Base-by-base conservation (phyloP, 371 early-diverging fungal species). In the Blakeslea trispora region DNA sequence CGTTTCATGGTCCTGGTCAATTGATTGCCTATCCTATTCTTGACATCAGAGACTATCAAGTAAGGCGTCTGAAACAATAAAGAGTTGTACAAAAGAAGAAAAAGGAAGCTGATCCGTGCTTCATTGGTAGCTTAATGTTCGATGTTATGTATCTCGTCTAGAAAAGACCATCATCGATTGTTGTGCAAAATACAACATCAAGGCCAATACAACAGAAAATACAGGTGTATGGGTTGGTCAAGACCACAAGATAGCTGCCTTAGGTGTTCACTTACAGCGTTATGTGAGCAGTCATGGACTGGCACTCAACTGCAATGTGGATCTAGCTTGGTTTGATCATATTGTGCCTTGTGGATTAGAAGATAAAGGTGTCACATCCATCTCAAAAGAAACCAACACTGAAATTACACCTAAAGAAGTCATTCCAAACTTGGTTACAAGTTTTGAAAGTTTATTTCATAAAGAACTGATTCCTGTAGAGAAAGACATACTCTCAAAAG, bases 1-100 rank as follows among this genome's bases (percentile, higher is more conserved):
- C 99, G 0, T 98, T 89, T 65, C 99, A 98, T 76, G 98, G 98
- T 0, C 99, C 98, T 3, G 98, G 98, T 0, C 99, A 98, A 75
- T 75, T 98, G 37, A 93, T 98, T 21, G 94, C 88, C 10, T 98
- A 98, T 67, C 99, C 99, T 3, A 94, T 94, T 43, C 37, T 97
- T 10, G 81, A 95, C 63, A 74, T 98, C 34, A 81, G 85, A 44
- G 77, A 80, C 48, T 78, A 74, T 50, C 63, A 82, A 66, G 87
- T 84, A 78, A 40, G 51, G 28, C 7, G 28, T 28, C 18, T 3
- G 2, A 35, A 32, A 34, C 17, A 11, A 10, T 18, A 40, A 1
- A 10, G 15, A 24, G 28, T 17, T 13, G 35, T 31, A 9, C 14
- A 17, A 37, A 37, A 43, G 13, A 32, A 40, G 23, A 15, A 31